phyloP scores from a whole-genome alignment of 129 eudicot species.

The Ambrosia artemisiifolia region DNA sequence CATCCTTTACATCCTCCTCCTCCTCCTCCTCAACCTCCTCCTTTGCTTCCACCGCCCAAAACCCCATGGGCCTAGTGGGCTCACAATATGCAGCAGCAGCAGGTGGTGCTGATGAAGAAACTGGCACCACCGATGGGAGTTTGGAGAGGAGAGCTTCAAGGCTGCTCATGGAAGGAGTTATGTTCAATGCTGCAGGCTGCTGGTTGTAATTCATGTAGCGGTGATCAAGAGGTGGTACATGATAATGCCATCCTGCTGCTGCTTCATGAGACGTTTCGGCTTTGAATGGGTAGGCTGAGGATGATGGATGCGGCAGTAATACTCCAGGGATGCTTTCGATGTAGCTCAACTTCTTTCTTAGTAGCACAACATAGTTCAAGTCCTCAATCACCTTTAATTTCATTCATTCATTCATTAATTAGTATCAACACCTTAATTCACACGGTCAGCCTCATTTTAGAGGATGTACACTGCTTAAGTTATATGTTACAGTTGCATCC shows the following conservation, averaged over 20 bases:
- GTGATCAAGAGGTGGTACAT: slow-evolving; percentile 35
- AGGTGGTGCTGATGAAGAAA: slow-evolving; percentile 35
- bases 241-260: slow-evolving; percentile 59
- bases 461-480: too few relatives aligned
- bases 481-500: not conserved
- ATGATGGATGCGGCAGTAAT: slow-evolving; percentile 92
- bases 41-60: slow-evolving; percentile 53
- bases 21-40: slow-evolving; percentile 47
- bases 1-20: slow-evolving; percentile 27
- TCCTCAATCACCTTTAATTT: slow-evolving; percentile 69
- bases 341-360: slow-evolving; percentile 78
- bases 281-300: slow-evolving; percentile 63
- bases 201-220: slow-evolving; percentile 40
- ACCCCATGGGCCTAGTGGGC: slow-evolving; percentile 39
- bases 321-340: slow-evolving; percentile 99
- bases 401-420: not conserved
- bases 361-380: slow-evolving; percentile 80
- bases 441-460: not conserved
- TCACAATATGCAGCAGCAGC: slow-evolving; percentile 35
- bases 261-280: slow-evolving; percentile 31
- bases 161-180: slow-evolving; percentile 98
- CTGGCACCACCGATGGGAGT: slow-evolving; percentile 86
- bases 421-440: not conserved
- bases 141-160: slow-evolving; percentile 96
- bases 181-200: slow-evolving; percentile 31